Percentiles rank a stretch among this genome's conserved stretches.
These are phyloP conservation scores for Vaccinium macrocarpon DNA, from an alignment of 148 eudicot genomes.

Conservation along the genomic window DNA sequence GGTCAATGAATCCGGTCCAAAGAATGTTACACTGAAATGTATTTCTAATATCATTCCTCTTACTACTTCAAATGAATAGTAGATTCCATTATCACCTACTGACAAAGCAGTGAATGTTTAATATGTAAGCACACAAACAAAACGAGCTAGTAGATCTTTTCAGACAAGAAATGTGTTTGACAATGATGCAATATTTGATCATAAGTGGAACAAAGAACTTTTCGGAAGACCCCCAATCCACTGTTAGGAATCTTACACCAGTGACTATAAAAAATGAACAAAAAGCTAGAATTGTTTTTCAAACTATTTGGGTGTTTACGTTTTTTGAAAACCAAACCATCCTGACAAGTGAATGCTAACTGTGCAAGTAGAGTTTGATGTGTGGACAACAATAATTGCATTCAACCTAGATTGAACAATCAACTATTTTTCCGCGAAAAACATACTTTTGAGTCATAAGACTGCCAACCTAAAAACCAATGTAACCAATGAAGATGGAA, in stretches of 20 bases:
- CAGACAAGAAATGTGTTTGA: neutral
- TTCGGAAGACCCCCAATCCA: neutral
- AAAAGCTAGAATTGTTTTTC: neutral
- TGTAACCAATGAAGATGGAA: neutral
- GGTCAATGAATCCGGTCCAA: too few relatives aligned
- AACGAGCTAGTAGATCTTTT: neutral
- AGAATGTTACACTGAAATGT: too few relatives aligned
- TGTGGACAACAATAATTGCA: neutral
- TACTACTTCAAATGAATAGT: too few relatives aligned
- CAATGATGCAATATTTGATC: neutral
- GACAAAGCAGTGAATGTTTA: neutral
- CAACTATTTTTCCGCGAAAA: neutral
- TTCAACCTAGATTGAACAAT: neutral
- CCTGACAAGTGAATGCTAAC: neutral
- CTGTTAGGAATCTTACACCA: neutral
- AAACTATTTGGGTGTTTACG: neutral
- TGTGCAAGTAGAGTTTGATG: neutral
- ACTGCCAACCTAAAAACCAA: neutral
- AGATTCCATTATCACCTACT: conserved; percentile 40
- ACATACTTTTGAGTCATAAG: neutral
- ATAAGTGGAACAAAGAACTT: neutral
- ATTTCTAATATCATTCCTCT: too few relatives aligned
- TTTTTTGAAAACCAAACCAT: neutral
- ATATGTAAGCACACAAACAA: neutral
- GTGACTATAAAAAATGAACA: neutral